These are phyloP conservation scores for Beauveria varroae DNA, from an alignment of 2,329 filamentous ascomycete species.

Conservation along the genomic window DNA sequence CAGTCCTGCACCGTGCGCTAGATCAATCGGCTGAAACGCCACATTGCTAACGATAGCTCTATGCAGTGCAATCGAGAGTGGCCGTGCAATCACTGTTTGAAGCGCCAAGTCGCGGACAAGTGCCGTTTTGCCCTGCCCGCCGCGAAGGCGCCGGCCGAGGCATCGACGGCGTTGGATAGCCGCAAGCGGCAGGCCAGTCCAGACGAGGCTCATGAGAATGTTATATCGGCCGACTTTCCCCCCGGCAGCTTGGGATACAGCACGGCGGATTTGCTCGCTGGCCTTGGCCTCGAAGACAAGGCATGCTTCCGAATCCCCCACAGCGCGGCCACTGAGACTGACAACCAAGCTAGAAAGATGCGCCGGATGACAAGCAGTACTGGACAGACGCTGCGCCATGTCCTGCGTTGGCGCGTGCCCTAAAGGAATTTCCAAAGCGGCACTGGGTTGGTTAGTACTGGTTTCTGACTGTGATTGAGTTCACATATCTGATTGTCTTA, in stretches of 20 bases:
- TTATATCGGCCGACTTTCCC: not conserved
- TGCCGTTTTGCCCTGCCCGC: constrained; percentile 23
- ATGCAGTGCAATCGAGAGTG: constrained; percentile 31
- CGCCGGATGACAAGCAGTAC: constrained; percentile 15
- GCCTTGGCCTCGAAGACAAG: constrained; percentile 6
- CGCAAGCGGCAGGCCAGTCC: constrained; percentile 13
- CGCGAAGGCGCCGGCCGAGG: constrained; percentile 13
- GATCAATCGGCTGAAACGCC: too few species aligned
- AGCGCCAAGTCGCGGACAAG: constrained; percentile 30
- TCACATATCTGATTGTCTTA: constrained; percentile 13
- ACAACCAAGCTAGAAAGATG: constrained; percentile 12
- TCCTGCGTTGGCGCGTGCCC: constrained; percentile 24
- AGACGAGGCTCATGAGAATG: constrained; percentile 9
- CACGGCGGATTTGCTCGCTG: constrained; percentile 1
- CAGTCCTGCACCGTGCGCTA: not conserved
- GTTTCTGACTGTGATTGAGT: too few species aligned
- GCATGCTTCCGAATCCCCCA: not conserved
- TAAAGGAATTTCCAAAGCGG: constrained; percentile 25
- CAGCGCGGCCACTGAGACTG: not conserved
- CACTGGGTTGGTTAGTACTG: constrained; percentile 24
- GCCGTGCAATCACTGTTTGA: constrained; percentile 33
- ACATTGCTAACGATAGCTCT: constrained; percentile 8
- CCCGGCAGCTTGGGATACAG: not conserved
- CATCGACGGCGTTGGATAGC: not conserved
- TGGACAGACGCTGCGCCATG: constrained; percentile 17